A percentile compares a stretch with the other conserved stretches of the same genome.
Evolutionary conservation across 306 rosid species (phyloP).

Genomic region (Cyclanthera cordifolia): DNA sequence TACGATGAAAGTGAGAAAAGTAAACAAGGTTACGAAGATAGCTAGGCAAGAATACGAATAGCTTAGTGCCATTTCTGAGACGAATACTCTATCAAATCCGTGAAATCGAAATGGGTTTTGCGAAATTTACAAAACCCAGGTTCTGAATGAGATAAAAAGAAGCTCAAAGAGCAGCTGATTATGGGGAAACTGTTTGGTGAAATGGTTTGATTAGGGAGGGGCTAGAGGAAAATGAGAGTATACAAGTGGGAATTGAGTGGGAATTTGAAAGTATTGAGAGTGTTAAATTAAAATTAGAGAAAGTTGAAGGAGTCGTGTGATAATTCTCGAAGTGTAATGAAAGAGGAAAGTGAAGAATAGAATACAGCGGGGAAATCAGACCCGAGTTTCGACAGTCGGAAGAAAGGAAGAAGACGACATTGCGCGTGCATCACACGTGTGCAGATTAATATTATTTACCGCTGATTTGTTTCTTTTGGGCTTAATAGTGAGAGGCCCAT

Average conservation of each 20-base stretch:
- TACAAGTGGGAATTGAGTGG: neutral
- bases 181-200: neutral
- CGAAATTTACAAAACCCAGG: conserved; percentile 7
- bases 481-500: neutral
- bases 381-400: neutral
- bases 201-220: neutral
- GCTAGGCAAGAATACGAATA: conserved; percentile 13
- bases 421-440: conserved; percentile 9
- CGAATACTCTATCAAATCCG: neutral
- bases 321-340: neutral
- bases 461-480: neutral
- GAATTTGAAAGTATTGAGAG: too few species aligned
- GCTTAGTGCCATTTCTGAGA: conserved; percentile 42
- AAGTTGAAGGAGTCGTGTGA: neutral
- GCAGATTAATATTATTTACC: neutral
- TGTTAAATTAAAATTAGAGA: neutral
- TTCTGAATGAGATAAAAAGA: neutral
- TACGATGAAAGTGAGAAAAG: conserved; percentile 19
- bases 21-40: conserved; percentile 12
- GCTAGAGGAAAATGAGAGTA: neutral
- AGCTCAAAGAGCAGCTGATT: neutral
- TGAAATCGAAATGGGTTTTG: conserved; percentile 26
- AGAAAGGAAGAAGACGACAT: neutral
- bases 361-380: neutral
- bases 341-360: neutral